These are phyloP conservation scores for Zoysia japonica DNA, from an alignment of 176 grass and related monocot species.

Conservation along the genomic window DNA sequence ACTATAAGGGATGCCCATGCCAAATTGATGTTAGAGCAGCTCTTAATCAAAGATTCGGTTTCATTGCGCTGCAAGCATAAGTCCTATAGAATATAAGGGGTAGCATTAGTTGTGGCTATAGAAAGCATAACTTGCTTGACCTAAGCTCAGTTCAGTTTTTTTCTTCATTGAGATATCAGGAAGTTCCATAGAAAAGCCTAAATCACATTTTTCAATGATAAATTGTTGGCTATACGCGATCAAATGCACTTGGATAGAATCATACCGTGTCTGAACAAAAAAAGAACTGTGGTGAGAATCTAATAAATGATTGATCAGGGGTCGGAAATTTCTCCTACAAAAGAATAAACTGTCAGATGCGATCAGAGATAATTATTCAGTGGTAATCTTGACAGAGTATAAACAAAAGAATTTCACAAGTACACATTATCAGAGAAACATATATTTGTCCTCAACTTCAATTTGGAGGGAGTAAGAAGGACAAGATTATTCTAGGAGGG, in stretches of 20 bases:
- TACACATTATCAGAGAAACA: too few species aligned
- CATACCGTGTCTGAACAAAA: conserved; percentile 72
- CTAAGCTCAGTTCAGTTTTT: conserved; percentile 9
- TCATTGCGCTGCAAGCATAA: conserved; percentile 36
- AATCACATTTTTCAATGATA: conserved; percentile 23
- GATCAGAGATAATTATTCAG: conserved; percentile 21
- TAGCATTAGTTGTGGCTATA: conserved; percentile 19
- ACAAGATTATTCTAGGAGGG: conserved; percentile 10
- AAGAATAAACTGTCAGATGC: conserved; percentile 32
- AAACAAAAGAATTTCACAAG: neutral
- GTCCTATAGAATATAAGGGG: conserved; percentile 38
- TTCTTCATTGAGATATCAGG: neutral
- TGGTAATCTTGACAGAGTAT: neutral
- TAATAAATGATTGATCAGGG: conserved; percentile 59
- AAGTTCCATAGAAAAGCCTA: conserved; percentile 35
- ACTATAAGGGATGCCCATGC: conserved; percentile 94
- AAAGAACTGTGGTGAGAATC: conserved; percentile 44
- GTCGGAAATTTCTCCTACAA: conserved; percentile 56
- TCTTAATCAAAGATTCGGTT: conserved; percentile 53
- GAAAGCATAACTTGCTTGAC: neutral
- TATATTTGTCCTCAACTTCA: too few species aligned
- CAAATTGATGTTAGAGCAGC: conserved; percentile 76
- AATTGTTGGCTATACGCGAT: neutral
- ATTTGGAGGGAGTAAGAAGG: conserved; percentile 1
- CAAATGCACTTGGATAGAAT: conserved; percentile 32